A percentile compares a stretch with the other conserved stretches of the same genome.
Evolutionary conservation across 2,329 filamentous ascomycete species (phyloP).

Genomic region (Sarocladiaceae sp.): DNA sequence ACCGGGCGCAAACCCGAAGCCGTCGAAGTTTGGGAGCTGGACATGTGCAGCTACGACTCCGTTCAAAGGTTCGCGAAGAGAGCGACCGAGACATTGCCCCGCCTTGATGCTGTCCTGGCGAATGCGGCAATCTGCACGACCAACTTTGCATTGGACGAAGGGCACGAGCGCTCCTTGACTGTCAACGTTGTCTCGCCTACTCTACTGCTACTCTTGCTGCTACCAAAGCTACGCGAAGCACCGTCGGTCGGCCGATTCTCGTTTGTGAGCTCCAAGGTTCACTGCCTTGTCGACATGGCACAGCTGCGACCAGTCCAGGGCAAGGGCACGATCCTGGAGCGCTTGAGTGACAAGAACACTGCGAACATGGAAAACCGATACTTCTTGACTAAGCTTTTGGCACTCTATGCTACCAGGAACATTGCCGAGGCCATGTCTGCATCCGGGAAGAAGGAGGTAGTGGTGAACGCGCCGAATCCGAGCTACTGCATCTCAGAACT

Average conservation of each 20-base stretch:
- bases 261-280: constrained; percentile 19
- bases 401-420: constrained; percentile 25
- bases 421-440: constrained; percentile 15
- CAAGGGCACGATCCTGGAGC: constrained; percentile 19
- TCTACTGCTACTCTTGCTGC: constrained; percentile 17
- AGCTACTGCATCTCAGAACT: constrained; percentile 35
- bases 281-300: constrained; percentile 20
- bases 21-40: constrained; percentile 46
- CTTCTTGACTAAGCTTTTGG: constrained; percentile 25
- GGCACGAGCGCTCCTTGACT: constrained; percentile 42
- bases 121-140: constrained; percentile 36
- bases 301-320: constrained; percentile 16
- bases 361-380: constrained; percentile 26
- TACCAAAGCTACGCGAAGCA: constrained; percentile 18
- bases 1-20: constrained; percentile 17
- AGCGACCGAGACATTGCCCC: constrained; percentile 28
- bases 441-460: constrained; percentile 13
- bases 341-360: constrained; percentile 23
- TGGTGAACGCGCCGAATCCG: constrained; percentile 36
- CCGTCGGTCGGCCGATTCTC: constrained; percentile 13
- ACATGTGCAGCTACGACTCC: constrained; percentile 42
- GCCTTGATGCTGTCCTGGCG: constrained; percentile 39
- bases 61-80: constrained; percentile 39
- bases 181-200: constrained; percentile 35
- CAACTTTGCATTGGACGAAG: constrained; percentile 32